These are phyloP conservation scores for Neofusicoccum kwambonambiense DNA, from an alignment of 2,329 filamentous ascomycete genomes.

Conservation along the genomic window DNA sequence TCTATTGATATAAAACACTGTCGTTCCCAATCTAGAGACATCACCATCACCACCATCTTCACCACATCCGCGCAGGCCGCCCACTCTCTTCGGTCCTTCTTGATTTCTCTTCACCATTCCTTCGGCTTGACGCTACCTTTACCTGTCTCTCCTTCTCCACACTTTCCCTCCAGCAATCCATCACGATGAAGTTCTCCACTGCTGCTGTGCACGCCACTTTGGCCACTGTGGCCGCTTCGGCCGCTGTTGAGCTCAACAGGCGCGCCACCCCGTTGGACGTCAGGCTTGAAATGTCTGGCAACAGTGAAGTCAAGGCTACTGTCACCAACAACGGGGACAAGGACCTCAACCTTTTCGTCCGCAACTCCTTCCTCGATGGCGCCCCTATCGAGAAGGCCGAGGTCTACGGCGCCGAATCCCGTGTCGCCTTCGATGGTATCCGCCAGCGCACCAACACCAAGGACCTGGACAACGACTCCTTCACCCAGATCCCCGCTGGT, in stretches of 20 bases:
- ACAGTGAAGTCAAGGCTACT: constrained; percentile 54
- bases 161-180: constrained; percentile 22
- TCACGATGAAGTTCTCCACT: background rate
- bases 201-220: background rate
- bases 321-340: constrained; percentile 55
- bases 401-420: constrained; percentile 31
- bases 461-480: constrained; percentile 49
- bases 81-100: constrained; percentile 2
- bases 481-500: constrained; percentile 48
- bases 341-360: constrained; percentile 51
- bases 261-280: constrained; percentile 5
- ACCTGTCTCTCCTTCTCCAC: background rate
- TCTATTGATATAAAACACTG: background rate
- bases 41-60: background rate
- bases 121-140: background rate
- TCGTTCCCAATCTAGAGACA: background rate
- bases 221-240: background rate
- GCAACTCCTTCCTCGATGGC: constrained; percentile 52
- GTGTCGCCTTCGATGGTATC: constrained; percentile 55
- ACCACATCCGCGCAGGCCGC: background rate
- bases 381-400: constrained; percentile 39
- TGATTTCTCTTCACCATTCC: background rate
- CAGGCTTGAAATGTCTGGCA: constrained; percentile 38
- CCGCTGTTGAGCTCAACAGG: constrained; percentile 2
- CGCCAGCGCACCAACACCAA: constrained; percentile 49